These are phyloP conservation scores for Diaporthe destruens DNA, from an alignment of 2,329 filamentous ascomycete species.

Conservation along the genomic window DNA sequence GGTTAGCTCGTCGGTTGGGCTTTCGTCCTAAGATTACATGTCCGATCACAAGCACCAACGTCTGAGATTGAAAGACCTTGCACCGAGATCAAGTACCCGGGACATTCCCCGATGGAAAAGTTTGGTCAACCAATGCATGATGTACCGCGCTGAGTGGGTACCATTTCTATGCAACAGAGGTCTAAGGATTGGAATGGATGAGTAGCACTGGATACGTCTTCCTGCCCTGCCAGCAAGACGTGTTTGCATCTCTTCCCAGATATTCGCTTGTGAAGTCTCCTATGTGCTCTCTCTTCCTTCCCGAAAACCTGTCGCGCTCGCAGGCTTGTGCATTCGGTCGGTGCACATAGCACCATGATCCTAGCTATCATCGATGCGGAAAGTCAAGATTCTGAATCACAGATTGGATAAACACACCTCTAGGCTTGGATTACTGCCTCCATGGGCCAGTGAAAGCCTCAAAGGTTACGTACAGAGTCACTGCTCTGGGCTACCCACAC, in stretches of 20 bases:
- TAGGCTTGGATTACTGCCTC: no score
- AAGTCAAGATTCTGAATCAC: no score
- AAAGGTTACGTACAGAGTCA: not conserved
- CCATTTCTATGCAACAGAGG: not conserved
- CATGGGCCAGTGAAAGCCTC: not conserved
- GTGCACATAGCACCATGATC: no score
- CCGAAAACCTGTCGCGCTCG: no score
- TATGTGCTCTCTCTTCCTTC: not conserved
- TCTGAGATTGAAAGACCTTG: not conserved
- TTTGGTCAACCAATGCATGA: slow-evolving; percentile 25
- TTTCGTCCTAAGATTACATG: not conserved
- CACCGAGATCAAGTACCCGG: not conserved
- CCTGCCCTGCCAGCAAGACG: not conserved
- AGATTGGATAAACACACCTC: no score
- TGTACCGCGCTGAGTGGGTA: slow-evolving; percentile 2
- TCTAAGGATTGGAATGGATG: not conserved
- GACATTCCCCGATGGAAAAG: slow-evolving; percentile 1
- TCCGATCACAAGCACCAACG: not conserved
- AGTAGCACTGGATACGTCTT: not conserved
- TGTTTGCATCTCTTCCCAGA: not conserved
- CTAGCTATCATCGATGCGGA: not conserved
- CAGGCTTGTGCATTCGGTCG: not conserved
- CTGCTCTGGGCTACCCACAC: not conserved
- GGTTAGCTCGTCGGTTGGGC: not conserved
- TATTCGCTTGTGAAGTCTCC: not conserved